phyloP scores from a whole-genome alignment of 108 stramenopile genomes.

The Skeletonema menzelii region DNA sequence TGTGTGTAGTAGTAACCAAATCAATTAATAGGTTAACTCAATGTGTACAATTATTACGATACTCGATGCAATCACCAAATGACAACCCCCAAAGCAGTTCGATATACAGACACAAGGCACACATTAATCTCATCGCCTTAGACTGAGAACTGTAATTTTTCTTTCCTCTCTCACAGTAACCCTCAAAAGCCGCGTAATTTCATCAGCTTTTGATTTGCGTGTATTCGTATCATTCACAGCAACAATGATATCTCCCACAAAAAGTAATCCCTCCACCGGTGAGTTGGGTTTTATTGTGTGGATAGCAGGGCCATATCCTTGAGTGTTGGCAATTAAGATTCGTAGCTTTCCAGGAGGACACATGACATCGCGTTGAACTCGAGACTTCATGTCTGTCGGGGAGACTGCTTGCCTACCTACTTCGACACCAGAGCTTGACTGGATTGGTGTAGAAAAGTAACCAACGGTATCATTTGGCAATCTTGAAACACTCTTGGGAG shows the following conservation, averaged over 20 bases:
- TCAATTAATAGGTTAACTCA: not conserved
- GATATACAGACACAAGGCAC: not conserved
- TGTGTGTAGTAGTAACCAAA: not conserved
- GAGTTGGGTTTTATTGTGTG: slow-evolving; percentile 58
- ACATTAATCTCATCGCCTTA: not conserved
- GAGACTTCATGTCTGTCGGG: not conserved
- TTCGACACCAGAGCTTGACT: not conserved
- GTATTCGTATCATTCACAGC: slow-evolving; percentile 80
- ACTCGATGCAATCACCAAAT: no score
- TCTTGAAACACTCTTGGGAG: not conserved
- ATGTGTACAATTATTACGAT: not conserved
- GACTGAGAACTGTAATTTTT: slow-evolving; percentile 74
- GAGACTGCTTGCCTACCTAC: not conserved
- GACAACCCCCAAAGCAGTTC: not conserved
- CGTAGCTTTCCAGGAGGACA: slow-evolving; percentile 70
- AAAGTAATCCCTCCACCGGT: slow-evolving; percentile 69
- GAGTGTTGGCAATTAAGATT: slow-evolving; percentile 51
- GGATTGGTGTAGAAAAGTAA: not conserved
- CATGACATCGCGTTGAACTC: slow-evolving; percentile 43
- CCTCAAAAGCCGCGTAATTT: slow-evolving; percentile 77
- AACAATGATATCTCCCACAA: slow-evolving; percentile 78
- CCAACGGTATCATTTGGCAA: not conserved
- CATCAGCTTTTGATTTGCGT: slow-evolving; percentile 65
- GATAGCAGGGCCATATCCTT: slow-evolving; percentile 45
- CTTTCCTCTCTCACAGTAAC: slow-evolving; percentile 52